Conservation (phyloP, 2,329 filamentous ascomycete species). For the Dothistroma septosporum region DNA sequence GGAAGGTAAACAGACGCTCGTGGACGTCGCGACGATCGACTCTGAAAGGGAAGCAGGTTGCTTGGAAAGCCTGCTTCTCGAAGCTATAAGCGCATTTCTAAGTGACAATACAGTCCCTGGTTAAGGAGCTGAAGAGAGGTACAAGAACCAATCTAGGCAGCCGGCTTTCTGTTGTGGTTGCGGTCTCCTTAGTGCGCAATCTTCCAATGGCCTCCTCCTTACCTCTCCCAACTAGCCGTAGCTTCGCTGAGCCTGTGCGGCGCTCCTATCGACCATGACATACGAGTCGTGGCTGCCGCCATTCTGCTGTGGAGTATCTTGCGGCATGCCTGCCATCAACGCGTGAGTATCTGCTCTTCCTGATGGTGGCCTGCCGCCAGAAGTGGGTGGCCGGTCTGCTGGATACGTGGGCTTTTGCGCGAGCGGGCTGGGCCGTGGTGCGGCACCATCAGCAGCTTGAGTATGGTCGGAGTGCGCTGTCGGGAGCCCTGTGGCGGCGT, state of each 20-base stretch:
- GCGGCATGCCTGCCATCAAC: slow-evolving; percentile 25
- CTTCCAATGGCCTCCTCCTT: slow-evolving; percentile 1
- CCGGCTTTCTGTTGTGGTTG: slow-evolving; percentile 12
- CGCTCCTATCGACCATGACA: slow-evolving; percentile 32
- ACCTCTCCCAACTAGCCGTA: slow-evolving; percentile 15
- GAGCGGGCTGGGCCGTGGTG: slow-evolving; percentile 20
- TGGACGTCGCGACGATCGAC: not conserved
- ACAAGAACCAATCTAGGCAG: slow-evolving; percentile 12
- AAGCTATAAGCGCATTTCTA: slow-evolving; percentile 12
- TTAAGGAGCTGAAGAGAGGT: slow-evolving; percentile 13
- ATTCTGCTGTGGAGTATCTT: slow-evolving; percentile 19
- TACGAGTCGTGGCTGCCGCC: slow-evolving; percentile 28
- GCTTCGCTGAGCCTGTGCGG: slow-evolving; percentile 19
- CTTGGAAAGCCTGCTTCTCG: slow-evolving; percentile 8
- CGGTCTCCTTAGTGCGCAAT: slow-evolving; percentile 12
- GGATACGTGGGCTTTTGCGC: slow-evolving; percentile 27
- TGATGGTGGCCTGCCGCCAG: slow-evolving; percentile 13
- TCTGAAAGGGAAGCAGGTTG: not conserved
- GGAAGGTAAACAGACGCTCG: not conserved
- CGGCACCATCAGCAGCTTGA: slow-evolving; percentile 19
- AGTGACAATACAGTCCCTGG: slow-evolving; percentile 18
- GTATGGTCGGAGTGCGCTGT: slow-evolving; percentile 18
- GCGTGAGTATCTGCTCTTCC: slow-evolving; percentile 22
- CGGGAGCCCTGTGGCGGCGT: slow-evolving; percentile 15
- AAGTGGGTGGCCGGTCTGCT: slow-evolving; percentile 22